Evolutionary conservation across 495 filamentous ascomycete species (phyloP), one percentile per base, ranked within the genome.

Genomic region (Podospora didyma): DNA sequence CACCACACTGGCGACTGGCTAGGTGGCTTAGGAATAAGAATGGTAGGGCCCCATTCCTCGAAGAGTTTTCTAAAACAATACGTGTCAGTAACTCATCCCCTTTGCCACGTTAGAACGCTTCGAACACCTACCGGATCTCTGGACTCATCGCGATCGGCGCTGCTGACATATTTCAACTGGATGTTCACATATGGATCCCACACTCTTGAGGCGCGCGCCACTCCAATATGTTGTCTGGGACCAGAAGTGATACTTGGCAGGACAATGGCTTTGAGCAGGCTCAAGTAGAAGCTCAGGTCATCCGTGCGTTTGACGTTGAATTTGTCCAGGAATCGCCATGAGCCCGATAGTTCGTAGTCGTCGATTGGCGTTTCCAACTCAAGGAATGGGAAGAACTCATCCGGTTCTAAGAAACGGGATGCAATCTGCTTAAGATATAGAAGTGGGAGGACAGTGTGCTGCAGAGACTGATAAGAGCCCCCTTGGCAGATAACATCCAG

Each of bases 401-500:
- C 39, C 34, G 20, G 41, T 45, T 60, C 54, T 5, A 62, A 42
- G 22, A 63, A 53, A 37, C 19, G 20, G 41, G 63, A 12, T 66
- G 51, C 41, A 64, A 70, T 55, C 50, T 56, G 7, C 34, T 46
- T 44, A 44, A 59, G 37, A 20, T 19, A 17, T 1, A 51, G 44
- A 11, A 50, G 47, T 12, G 57, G 57, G 16, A 59, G 23, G 6
- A 54, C 31, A 45, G 57, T 59, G 4, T 37, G 2, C 7, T 7
- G 1, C 14, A 66, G 58, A 19, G 16, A 1, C 0, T 28, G 17
- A 19, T 48, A 35, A 46, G 24, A 31, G 16, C 20, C 39, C 44
- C 54, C 61, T 37, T 49, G 54, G 28, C 61, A 67, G n/a, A 51
- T 52, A 34, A 64, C 64, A 11, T 60, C 6, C 11, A 64, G 7